Conservation (phyloP, 2,329 filamentous ascomycete species). For the Karstenula rhodostoma region DNA sequence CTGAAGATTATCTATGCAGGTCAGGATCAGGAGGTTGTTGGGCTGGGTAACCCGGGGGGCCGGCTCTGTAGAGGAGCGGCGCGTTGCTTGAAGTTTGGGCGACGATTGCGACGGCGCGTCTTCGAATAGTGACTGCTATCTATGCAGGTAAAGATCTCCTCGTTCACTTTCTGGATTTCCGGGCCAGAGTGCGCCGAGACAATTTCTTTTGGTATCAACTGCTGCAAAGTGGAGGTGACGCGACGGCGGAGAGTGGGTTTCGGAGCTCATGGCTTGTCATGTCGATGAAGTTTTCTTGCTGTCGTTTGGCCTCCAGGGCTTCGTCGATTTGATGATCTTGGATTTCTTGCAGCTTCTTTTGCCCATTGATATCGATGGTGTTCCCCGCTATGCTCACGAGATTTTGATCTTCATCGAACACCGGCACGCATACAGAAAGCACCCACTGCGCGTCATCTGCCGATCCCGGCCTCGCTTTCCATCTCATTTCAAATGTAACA, state of each 20-base stretch:
- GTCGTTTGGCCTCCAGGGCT: conserved; percentile 47
- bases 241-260: conserved; percentile 46
- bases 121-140: no score
- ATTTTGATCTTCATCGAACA: conserved; percentile 36
- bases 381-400: conserved; percentile 42
- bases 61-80: no score
- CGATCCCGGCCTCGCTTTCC: conserved; percentile 33
- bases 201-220: conserved; percentile 18
- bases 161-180: conserved; percentile 22
- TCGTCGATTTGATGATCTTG: conserved; percentile 45
- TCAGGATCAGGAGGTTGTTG: no score
- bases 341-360: conserved; percentile 38
- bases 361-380: conserved; percentile 42
- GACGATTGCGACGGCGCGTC: no score
- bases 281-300: conserved; percentile 48
- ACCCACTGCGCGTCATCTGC: conserved; percentile 35
- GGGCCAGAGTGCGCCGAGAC: not conserved
- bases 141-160: conserved; percentile 33
- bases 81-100: no score
- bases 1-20: conserved; percentile 41
- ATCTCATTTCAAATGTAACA: conserved; percentile 47
- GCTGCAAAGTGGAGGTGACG: conserved; percentile 45
- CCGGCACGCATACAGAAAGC: conserved; percentile 39
- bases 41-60: no score
- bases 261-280: conserved; percentile 50